Evolutionary conservation across 768 basidiomycete species (phyloP).

Genomic region (Crucibulum laeve): DNA sequence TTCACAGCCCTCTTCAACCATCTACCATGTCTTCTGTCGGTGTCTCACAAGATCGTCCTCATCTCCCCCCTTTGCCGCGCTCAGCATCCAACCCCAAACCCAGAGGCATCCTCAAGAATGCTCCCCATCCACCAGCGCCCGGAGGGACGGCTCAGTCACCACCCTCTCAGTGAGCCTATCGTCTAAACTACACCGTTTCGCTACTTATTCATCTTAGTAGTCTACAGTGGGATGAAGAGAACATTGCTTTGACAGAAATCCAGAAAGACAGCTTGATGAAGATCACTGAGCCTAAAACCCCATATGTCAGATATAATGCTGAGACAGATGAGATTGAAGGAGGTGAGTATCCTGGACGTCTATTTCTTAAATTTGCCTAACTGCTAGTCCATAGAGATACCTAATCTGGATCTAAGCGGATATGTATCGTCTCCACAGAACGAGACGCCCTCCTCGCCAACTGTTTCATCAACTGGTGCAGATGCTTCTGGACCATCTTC

Average conservation of each 20-base stretch:
- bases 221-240: slow-evolving; percentile 94
- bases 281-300: slow-evolving; percentile 97
- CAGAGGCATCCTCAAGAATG: slow-evolving; percentile 89
- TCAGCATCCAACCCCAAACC: slow-evolving; percentile 70
- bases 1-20: not conserved
- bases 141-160: slow-evolving; percentile 4
- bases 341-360: slow-evolving; percentile 40
- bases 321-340: slow-evolving; percentile 83
- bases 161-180: slow-evolving; percentile 43
- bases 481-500: slow-evolving; percentile 67
- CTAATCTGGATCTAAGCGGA: slow-evolving; percentile 61
- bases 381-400: slow-evolving; percentile 60
- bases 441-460: slow-evolving; percentile 29
- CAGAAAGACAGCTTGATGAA: slow-evolving; percentile 97
- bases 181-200: not conserved
- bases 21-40: slow-evolving; percentile 17
- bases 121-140: slow-evolving; percentile 39
- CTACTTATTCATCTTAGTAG: slow-evolving; percentile 36
- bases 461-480: slow-evolving; percentile 56
- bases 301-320: slow-evolving; percentile 88
- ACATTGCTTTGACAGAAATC: slow-evolving; percentile 87
- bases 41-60: slow-evolving; percentile 33
- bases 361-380: slow-evolving; percentile 2
- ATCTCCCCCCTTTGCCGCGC: slow-evolving; percentile 49
- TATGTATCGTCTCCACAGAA: slow-evolving; percentile 26